phyloP scores from a whole-genome alignment of 306 rosid genomes.

The Medicago ruthenica region DNA sequence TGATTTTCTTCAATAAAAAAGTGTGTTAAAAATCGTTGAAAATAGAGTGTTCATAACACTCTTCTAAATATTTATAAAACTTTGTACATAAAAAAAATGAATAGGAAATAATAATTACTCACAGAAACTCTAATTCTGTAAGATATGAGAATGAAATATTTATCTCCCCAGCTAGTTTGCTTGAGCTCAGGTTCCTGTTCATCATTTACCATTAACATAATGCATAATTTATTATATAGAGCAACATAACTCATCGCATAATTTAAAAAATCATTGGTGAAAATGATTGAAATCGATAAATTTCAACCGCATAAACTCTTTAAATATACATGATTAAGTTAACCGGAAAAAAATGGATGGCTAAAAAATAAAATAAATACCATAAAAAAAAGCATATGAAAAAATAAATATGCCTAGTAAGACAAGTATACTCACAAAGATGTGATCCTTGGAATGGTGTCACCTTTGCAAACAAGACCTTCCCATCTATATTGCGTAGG shows the following conservation, averaged over 20 bases:
- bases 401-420: background rate
- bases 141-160: slow-evolving; percentile 23
- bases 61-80: background rate
- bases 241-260: too few species aligned
- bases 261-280: too few species aligned
- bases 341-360: too few species aligned
- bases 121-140: slow-evolving; percentile 33
- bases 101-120: slow-evolving; percentile 1
- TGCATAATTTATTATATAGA: background rate
- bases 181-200: slow-evolving; percentile 47
- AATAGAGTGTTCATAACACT: too few species aligned
- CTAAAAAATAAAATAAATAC: too few species aligned
- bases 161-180: slow-evolving; percentile 33
- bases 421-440: slow-evolving; percentile 51
- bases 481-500: slow-evolving; percentile 46
- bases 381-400: too few species aligned
- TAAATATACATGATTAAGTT: too few species aligned
- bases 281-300: too few species aligned
- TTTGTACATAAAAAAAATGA: background rate
- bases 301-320: too few species aligned
- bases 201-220: background rate
- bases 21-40: too few species aligned
- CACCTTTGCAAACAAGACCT: slow-evolving; percentile 42
- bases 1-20: too few species aligned
- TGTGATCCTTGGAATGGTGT: slow-evolving; percentile 44